Base-by-base conservation (phyloP, 148 eudicot species). In the Heliosperma pusillum region DNA sequence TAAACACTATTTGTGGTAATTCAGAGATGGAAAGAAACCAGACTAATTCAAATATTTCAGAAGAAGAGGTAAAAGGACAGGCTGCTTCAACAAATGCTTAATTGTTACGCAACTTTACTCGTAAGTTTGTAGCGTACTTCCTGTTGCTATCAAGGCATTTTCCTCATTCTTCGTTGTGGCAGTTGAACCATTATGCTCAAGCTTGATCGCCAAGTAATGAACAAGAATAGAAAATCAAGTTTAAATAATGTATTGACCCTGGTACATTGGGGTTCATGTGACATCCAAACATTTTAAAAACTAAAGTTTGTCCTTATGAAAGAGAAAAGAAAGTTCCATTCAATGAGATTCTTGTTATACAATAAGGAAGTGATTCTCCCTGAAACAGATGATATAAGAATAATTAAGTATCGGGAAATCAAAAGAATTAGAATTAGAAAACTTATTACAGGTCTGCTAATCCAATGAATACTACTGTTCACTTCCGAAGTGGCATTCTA, bases 361-460 rank as follows among this genome's bases (percentile, higher is more conserved):
- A n/a, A n/a, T n/a, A 3, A 8, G 3, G 11, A 22, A 10, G 25
- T 3, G 10, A 58, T 58, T 58, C 7, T 21, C 26, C n/a, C 63
- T 5, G 9, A 21, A 58, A 8, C 25, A 58, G 26, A 20, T 7
- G 21, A 53, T 17, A 53, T 53, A 53, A 17, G 5, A 19, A 53
- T 53, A 53, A 53, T 53, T 60, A 10, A 3, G 5, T 1, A 33
- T 13, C 15, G 64, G n/a, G 27, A 59, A 59, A 22, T 22, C 10
- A 59, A 24, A 27, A 59, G 15, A 21, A 57, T 5, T n/a, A n/a
- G n/a, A n/a, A n/a, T n/a, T 19, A 7, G n/a, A 17, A 21, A 57
- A 59, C 27, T 59, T 59, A 59, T 59, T 59, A 59, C 64, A 59
- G 29, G 25, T 27, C 62, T 58, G 25, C 75, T 59, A 52, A n/a